phyloP scores from a whole-genome alignment of 2,329 filamentous ascomycete species.

The Neofusicoccum parvum region DNA sequence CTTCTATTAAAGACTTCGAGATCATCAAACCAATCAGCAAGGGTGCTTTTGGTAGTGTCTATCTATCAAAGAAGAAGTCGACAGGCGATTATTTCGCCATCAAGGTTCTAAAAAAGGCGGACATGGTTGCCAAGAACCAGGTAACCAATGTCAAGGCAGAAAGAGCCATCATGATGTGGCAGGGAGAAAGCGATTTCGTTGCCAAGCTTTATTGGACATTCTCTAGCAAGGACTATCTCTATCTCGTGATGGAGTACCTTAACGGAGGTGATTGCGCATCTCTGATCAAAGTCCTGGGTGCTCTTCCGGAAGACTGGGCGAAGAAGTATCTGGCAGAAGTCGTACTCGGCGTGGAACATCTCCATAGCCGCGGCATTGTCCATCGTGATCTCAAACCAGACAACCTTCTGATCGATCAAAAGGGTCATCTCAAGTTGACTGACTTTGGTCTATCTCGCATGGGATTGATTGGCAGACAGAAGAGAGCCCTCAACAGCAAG shows the following conservation, averaged over 20 bases:
- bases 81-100: constrained; percentile 98
- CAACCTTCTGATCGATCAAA: constrained; percentile 95
- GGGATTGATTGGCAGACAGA: constrained; percentile 95
- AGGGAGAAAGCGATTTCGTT: constrained; percentile 98
- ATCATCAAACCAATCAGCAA: constrained; percentile 99
- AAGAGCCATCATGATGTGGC: constrained; percentile 99
- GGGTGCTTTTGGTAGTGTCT: constrained; percentile 96
- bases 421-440: constrained; percentile 93
- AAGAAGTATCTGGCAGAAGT: constrained; percentile 98
- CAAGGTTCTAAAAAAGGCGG: constrained; percentile 98
- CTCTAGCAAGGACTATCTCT: constrained; percentile 98
- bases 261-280: constrained; percentile 98
- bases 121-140: constrained; percentile 99
- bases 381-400: constrained; percentile 97
- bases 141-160: constrained; percentile 99
- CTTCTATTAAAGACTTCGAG: constrained; percentile 98
- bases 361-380: constrained; percentile 92
- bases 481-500: constrained; percentile 81
- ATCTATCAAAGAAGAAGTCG: constrained; percentile 96
- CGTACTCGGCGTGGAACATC: constrained; percentile 92
- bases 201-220: constrained; percentile 99
- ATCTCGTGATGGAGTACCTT: constrained; percentile 98
- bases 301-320: constrained; percentile 93
- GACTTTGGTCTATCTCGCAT: constrained; percentile 97
- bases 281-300: constrained; percentile 89